A percentile compares a stretch with the other conserved stretches of the same genome.
Evolutionary conservation across 1,139 yeast genomes (phyloP).

Genomic region (Nakaseomyces uthaithaninus): DNA sequence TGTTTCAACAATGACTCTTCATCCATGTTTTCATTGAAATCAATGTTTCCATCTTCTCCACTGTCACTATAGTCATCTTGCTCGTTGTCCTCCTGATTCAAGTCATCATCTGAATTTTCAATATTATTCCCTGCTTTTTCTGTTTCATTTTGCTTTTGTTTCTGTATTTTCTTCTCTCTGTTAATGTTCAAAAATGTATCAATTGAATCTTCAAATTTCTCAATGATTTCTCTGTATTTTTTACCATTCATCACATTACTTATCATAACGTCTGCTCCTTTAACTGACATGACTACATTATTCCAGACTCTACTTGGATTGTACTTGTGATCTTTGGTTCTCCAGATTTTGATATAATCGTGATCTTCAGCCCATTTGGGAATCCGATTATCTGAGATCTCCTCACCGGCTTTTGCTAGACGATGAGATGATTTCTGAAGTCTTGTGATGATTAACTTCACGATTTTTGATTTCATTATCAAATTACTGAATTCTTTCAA

Average conservation of each 20-base stretch:
- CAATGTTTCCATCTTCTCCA: slow-evolving; percentile 26
- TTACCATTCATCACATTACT: slow-evolving; percentile 51
- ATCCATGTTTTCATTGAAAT: slow-evolving; percentile 24
- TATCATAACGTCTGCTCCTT: slow-evolving; percentile 31
- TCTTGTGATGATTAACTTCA: slow-evolving; percentile 24
- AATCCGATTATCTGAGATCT: slow-evolving; percentile 5
- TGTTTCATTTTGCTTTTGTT: not conserved
- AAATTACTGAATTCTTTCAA: slow-evolving; percentile 22
- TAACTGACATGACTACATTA: slow-evolving; percentile 40
- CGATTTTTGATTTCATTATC: slow-evolving; percentile 30
- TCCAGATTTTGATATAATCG: slow-evolving; percentile 21
- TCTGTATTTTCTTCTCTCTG: slow-evolving; percentile 33
- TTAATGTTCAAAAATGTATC: slow-evolving; percentile 51
- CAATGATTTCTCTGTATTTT: slow-evolving; percentile 40
- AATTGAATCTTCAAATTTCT: slow-evolving; percentile 50
- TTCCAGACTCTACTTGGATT: slow-evolving; percentile 46
- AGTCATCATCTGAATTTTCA: slow-evolving; percentile 22
- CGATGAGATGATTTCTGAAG: slow-evolving; percentile 6
- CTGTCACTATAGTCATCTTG: slow-evolving; percentile 19
- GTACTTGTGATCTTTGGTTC: slow-evolving; percentile 25
- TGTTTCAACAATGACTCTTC: slow-evolving; percentile 22
- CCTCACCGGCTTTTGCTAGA: slow-evolving; percentile 15
- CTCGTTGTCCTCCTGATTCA: slow-evolving; percentile 22
- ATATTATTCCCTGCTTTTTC: slow-evolving; percentile 3
- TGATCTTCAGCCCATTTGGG: slow-evolving; percentile 28